Percentiles rank a stretch among this genome's conserved stretches.
Conservation (phyloP, 768 basidiomycete species). For the Tricholoma bakamatsutake region DNA sequence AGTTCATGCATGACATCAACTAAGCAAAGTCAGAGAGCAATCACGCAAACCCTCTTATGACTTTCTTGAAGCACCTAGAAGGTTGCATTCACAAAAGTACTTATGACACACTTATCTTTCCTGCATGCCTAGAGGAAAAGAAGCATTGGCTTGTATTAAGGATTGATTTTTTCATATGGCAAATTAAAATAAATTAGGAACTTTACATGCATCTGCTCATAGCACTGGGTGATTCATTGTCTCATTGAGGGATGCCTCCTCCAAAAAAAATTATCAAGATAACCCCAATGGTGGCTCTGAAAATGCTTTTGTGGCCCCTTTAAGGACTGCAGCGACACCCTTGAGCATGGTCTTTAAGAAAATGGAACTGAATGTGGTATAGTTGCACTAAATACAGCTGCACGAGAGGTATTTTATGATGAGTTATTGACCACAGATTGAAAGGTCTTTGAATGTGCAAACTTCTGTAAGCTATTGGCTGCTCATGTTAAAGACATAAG, state of each 20-base stretch:
- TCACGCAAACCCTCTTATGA: constrained; percentile 1
- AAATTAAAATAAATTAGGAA: neutral
- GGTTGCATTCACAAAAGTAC: neutral
- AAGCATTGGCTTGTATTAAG: constrained; percentile 5
- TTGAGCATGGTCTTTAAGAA: constrained; percentile 6
- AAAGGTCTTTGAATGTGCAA: neutral
- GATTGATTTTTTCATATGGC: constrained; percentile 7
- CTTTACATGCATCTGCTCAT: neutral
- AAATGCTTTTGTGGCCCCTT: constrained; percentile 1
- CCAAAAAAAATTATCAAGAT: neutral
- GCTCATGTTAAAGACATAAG: neutral
- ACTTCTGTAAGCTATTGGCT: neutral
- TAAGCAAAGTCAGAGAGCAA: neutral
- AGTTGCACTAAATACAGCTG: constrained; percentile 1
- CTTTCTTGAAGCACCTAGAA: constrained; percentile 3
- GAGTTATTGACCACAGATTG: neutral
- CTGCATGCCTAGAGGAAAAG: neutral
- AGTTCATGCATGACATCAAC: constrained; percentile 8
- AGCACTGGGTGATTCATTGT: neutral
- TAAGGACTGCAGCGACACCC: neutral
- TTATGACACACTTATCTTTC: neutral
- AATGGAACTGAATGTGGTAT: constrained; percentile 7
- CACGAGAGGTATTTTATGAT: constrained; percentile 3
- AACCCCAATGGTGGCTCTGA: constrained; percentile 6
- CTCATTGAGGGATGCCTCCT: neutral